Evolutionary conservation across 495 filamentous ascomycete genomes (phyloP).

Genomic region (Glarea lozoyensis): DNA sequence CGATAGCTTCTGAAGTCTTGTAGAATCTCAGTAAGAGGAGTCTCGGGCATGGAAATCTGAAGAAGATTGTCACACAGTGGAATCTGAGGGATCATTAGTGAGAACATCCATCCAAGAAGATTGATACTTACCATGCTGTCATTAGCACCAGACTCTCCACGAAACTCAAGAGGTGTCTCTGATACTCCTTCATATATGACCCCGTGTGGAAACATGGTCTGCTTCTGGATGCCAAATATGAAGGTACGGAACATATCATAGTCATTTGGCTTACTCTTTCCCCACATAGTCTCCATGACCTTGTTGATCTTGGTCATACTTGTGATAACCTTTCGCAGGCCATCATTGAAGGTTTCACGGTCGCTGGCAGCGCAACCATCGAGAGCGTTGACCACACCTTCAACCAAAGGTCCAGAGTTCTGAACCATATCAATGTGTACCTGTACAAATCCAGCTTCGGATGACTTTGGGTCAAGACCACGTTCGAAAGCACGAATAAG

Average conservation of each 20-base stretch:
- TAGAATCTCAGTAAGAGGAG: slow-evolving; percentile 76
- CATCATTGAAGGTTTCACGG: slow-evolving; percentile 51
- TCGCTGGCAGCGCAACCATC: slow-evolving; percentile 40
- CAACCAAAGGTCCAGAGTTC: slow-evolving; percentile 62
- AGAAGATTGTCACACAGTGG: slow-evolving; percentile 80
- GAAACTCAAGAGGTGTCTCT: slow-evolving; percentile 62
- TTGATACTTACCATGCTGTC: slow-evolving; percentile 59
- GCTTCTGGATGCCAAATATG: slow-evolving; percentile 84
- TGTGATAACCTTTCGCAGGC: slow-evolving; percentile 48
- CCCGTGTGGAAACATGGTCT: slow-evolving; percentile 85
- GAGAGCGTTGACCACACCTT: slow-evolving; percentile 56
- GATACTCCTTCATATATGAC: slow-evolving; percentile 80
- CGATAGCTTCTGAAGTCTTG: slow-evolving; percentile 80
- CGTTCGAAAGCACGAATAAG: slow-evolving; percentile 84
- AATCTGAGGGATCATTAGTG: slow-evolving; percentile 35
- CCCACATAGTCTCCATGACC: slow-evolving; percentile 88
- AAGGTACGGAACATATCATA: slow-evolving; percentile 86
- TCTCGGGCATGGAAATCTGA: slow-evolving; percentile 70
- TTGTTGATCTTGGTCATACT: slow-evolving; percentile 63
- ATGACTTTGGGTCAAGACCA: slow-evolving; percentile 75
- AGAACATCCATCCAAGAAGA: not conserved
- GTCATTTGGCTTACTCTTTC: slow-evolving; percentile 62
- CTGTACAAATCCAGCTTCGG: slow-evolving; percentile 84
- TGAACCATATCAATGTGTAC: slow-evolving; percentile 80
- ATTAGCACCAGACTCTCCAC: slow-evolving; percentile 84